Percentiles rank a stretch among this genome's conserved stretches.
Conservation (phyloP, 306 rosid species). For the Cercis canadensis region DNA sequence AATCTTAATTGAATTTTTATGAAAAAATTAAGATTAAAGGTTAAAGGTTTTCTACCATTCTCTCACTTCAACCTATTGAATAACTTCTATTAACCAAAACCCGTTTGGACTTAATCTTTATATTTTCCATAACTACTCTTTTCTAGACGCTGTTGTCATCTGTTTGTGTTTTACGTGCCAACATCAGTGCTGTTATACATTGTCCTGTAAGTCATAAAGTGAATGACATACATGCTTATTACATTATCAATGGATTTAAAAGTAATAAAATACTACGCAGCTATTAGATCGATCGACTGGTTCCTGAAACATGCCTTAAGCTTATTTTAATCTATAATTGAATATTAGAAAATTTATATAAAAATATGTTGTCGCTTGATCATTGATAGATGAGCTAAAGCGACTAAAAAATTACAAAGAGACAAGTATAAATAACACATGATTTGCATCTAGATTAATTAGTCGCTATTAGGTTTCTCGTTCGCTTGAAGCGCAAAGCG, state of each 20-base stretch:
- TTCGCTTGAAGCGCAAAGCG: not conserved
- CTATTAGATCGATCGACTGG: no score
- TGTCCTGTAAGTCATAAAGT: constrained; percentile 6
- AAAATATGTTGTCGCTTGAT: constrained; percentile 13
- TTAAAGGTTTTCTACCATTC: no score
- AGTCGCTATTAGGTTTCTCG: not conserved
- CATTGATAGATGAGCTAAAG: constrained; percentile 31
- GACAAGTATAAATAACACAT: constrained; percentile 23
- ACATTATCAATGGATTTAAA: not conserved
- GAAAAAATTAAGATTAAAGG: no score
- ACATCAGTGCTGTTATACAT: constrained; percentile 1
- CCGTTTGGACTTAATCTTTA: no score
- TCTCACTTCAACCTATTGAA: no score
- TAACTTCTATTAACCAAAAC: no score
- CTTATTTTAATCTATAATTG: constrained; percentile 5
- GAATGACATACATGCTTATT: constrained; percentile 19
- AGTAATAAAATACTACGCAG: not conserved
- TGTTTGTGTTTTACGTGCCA: constrained; percentile 21
- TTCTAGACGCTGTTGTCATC: not conserved
- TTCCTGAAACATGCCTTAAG: constrained; percentile 11
- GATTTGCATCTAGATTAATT: constrained; percentile 30
- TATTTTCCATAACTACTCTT: not conserved
- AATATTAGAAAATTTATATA: not conserved
- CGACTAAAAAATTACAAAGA: constrained; percentile 16
- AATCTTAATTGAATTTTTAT: no score